phyloP scores from a whole-genome alignment of 768 basidiomycete species.

The Termitomyces titanicus region DNA sequence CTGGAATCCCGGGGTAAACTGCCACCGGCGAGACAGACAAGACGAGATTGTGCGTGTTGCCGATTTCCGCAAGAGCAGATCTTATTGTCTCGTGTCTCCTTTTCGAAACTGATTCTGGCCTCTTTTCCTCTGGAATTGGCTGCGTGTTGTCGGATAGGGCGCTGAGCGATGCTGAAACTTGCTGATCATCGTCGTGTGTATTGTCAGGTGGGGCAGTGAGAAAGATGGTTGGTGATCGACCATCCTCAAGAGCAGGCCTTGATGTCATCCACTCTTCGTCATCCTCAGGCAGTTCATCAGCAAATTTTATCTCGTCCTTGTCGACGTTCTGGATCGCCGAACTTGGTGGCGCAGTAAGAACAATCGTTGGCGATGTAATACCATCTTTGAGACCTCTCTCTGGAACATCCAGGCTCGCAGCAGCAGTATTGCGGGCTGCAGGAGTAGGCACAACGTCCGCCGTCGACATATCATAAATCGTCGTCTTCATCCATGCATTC shows the following conservation, averaged over 20 bases:
- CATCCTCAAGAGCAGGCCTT: no score
- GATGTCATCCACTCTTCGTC: no score
- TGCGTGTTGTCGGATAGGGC: neutral
- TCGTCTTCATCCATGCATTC: constrained; percentile 10
- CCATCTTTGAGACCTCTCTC: neutral
- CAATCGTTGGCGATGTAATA: constrained; percentile 9
- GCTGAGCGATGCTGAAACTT: no score
- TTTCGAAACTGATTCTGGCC: neutral
- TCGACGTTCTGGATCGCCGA: neutral
- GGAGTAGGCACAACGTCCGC: constrained; percentile 2
- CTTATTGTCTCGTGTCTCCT: neutral
- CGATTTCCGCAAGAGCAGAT: constrained; percentile 1
- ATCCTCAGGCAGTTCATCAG: neutral
- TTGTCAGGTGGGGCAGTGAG: no score
- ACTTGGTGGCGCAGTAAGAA: constrained; percentile 13
- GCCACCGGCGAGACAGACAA: neutral
- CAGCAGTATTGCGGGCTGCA: neutral
- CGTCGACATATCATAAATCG: constrained; percentile 16
- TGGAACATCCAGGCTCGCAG: neutral
- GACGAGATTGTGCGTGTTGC: neutral
- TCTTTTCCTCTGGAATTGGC: neutral
- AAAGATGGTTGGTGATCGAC: no score
- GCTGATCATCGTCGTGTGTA: no score
- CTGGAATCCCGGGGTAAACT: neutral
- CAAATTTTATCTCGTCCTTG: neutral